Percentiles rank a stretch among this genome's conserved stretches.
Evolutionary conservation across 257 asterid genomes (phyloP).

Genomic region (Coffea eugenioides): DNA sequence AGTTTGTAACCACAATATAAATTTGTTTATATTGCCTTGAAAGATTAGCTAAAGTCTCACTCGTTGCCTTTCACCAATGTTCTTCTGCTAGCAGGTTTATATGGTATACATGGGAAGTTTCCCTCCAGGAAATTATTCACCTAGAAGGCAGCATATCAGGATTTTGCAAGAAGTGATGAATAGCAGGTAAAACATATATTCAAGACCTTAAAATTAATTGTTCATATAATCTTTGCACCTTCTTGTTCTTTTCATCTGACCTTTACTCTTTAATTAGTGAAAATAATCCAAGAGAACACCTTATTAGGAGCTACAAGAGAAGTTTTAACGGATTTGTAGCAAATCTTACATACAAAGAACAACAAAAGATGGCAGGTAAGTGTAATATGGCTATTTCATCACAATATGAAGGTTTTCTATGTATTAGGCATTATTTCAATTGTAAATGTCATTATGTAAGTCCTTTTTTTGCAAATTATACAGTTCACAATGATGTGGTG

Average conservation of each 20-base stretch:
- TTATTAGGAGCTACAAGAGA: constrained; percentile 44
- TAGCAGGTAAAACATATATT: not conserved
- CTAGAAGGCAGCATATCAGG: not conserved
- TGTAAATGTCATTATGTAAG: not conserved
- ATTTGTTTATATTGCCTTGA: too few relatives aligned
- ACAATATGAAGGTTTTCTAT: not conserved
- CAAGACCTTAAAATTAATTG: not conserved
- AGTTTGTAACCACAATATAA: too few relatives aligned
- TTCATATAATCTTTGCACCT: too few relatives aligned
- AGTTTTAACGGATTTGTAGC: constrained; percentile 54
- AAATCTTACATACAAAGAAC: constrained; percentile 39
- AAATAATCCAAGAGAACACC: constrained; percentile 20
- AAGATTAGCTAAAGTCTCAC: too few relatives aligned
- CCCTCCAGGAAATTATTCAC: not conserved
- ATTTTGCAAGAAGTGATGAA: constrained; percentile 1
- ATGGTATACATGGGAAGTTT: constrained; percentile 17
- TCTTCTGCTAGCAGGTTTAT: not conserved
- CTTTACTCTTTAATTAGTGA: not conserved
- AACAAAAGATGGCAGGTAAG: constrained; percentile 33
- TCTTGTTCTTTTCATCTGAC: not conserved
- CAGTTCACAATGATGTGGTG: constrained; percentile 31
- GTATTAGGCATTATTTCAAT: too few relatives aligned
- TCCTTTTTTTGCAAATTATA: not conserved
- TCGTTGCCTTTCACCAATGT: too few relatives aligned
- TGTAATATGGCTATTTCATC: not conserved